Evolutionary conservation across 202 grass and related monocot species (phyloP).

Genomic region (Panicum hallii): DNA sequence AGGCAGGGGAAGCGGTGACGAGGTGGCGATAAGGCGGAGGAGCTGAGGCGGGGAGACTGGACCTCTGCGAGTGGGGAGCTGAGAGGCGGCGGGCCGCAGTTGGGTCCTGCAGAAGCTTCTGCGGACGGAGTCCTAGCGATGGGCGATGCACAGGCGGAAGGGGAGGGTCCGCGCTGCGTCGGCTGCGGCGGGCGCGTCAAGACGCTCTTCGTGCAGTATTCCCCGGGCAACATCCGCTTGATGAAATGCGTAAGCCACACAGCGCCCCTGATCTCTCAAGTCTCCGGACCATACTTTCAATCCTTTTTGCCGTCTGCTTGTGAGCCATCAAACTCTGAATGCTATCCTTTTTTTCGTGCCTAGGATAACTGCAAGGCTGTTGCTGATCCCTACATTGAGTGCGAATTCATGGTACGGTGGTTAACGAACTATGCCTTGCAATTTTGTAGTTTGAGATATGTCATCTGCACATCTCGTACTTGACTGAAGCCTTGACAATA

Average conservation of each 20-base stretch:
- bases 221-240: constrained; percentile 92
- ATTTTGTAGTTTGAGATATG: background rate
- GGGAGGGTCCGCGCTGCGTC: constrained; percentile 64
- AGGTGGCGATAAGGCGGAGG: constrained; percentile 3
- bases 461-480: background rate
- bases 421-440: background rate
- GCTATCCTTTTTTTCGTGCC: background rate
- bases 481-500: background rate
- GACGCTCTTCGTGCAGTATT: constrained; percentile 92
- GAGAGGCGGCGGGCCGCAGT: background rate
- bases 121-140: constrained; percentile 7
- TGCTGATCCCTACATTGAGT: constrained; percentile 96
- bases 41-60: background rate
- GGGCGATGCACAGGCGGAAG: constrained; percentile 24
- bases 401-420: constrained; percentile 87
- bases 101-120: background rate
- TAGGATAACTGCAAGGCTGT: constrained; percentile 86
- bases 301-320: background rate
- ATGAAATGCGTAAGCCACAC: constrained; percentile 90
- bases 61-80: background rate
- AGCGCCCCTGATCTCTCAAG: background rate
- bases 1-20: background rate
- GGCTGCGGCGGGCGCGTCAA: constrained; percentile 62
- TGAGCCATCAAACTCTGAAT: background rate
- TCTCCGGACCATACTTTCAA: background rate